Conservation (phyloP, 1,284 basidiomycete genomes). For the Melampsora larici-populina region DNA sequence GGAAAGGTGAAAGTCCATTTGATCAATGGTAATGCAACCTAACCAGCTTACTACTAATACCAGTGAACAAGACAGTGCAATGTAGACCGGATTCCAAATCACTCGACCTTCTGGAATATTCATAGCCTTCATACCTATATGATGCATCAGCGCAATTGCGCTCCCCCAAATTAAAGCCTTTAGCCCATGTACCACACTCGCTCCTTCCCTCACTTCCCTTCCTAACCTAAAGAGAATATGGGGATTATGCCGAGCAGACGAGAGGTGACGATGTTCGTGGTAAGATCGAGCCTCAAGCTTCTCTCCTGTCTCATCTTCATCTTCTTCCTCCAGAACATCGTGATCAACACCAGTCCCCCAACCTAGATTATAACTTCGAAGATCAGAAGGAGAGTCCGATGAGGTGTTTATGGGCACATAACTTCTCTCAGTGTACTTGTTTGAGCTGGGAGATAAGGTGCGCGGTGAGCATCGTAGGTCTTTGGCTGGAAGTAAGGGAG, state of each 20-base stretch:
- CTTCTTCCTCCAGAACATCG: background rate
- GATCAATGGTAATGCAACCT: constrained; percentile 25
- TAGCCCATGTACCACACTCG: background rate
- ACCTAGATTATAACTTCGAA: background rate
- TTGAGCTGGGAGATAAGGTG: background rate
- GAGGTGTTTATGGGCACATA: background rate
- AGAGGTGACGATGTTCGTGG: background rate
- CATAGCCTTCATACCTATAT: constrained; percentile 40
- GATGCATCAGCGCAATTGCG: constrained; percentile 32
- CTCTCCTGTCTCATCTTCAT: background rate
- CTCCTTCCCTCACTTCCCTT: background rate
- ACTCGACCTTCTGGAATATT: constrained; percentile 26
- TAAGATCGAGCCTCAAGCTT: background rate
- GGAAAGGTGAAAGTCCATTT: constrained; percentile 23
- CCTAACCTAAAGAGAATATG: background rate
- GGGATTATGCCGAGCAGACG: background rate
- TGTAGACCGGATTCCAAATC: constrained; percentile 17
- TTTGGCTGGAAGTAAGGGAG: background rate
- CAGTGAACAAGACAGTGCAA: constrained; percentile 13
- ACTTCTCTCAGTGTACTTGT: background rate
- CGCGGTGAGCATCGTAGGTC: background rate
- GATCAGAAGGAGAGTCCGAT: background rate
- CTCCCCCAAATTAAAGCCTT: constrained; percentile 26
- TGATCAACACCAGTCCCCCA: background rate
- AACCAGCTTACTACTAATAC: constrained; percentile 23